Base-by-base conservation (phyloP, 1,139 yeast genomes). In the Yamadazyma mexicana region DNA sequence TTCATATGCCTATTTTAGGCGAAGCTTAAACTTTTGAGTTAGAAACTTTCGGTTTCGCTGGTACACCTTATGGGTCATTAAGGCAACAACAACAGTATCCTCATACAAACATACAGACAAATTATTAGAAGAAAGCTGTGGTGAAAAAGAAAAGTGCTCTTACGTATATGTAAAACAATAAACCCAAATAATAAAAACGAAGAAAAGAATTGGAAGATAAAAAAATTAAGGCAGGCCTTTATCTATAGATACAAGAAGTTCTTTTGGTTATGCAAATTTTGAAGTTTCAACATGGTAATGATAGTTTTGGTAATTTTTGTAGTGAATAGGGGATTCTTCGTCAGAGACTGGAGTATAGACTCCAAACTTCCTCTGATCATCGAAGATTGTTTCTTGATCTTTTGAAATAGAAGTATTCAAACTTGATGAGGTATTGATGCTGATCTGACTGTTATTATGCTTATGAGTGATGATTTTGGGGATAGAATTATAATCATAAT, bases 311-410 rank as follows among this genome's bases (percentile, higher is more conserved):
- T 38, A 40, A 25, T 35, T 38, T 35, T 41, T 43, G 17, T 39
- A 34, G 16, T 41, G 40, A 14, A 50, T 33, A 20, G 68, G 66
- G 9, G 61, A 55, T 33, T 61, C 66, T 39, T 58, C 63, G 39
- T 61, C 67, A 39, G 67, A 62, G 35, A 61, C 49, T n/a, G 71
- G 71, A 17, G 71, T 64, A 17, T 57, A 51, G 18, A 59, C 54
- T 3, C 63, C 64, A 26, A 52, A 48, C 38, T 55, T 50, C 30
- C 56, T 48, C 24, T 53, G 56, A 39, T 61, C 67, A 43, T 66
- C 70, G 43, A 64, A 64, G 8, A 63, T 55, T 31, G 49, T 46
- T 31, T 55, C 58, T 31, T 52, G 55, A 9, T 56, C 60, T 38
- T 55, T 51, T 26, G 64, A 54, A 15, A 57, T 51, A 5, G 59